phyloP scores from a whole-genome alignment of 441 rosid genomes.

The Euphorbia celastroides region DNA sequence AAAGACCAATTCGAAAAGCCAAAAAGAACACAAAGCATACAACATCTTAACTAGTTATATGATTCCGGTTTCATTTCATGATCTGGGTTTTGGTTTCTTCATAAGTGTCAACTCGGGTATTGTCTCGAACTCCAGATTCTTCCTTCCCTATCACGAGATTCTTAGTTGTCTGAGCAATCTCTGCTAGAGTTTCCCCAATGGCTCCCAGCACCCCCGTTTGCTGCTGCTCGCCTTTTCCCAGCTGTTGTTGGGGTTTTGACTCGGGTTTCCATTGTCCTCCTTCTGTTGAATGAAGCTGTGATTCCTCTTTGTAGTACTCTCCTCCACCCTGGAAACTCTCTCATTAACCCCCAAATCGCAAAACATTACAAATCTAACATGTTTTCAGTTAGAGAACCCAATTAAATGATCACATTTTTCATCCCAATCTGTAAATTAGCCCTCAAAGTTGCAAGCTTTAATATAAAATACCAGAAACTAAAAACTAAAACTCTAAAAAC shows the following conservation, averaged over 20 bases:
- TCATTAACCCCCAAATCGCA: conserved; percentile 18
- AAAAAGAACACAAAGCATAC: background rate
- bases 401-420: background rate
- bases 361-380: background rate
- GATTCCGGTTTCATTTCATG: background rate
- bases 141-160: conserved; percentile 42
- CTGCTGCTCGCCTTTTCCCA: background rate
- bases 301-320: conserved; percentile 21
- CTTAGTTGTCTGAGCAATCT: conserved; percentile 60
- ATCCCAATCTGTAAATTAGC: background rate
- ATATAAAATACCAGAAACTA: too few species aligned
- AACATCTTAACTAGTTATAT: background rate
- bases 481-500: too few species aligned
- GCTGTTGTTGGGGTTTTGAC: conserved; percentile 4
- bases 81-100: background rate
- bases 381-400: background rate
- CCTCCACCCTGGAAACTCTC: conserved; percentile 23
- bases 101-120: background rate
- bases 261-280: background rate
- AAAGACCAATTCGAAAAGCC: background rate
- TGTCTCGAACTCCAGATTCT: background rate
- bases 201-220: conserved; percentile 37
- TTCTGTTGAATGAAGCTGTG: conserved; percentile 20
- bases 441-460: background rate
- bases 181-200: conserved; percentile 63